These are phyloP conservation scores for Phoma herbarum DNA, from an alignment of 2,329 filamentous ascomycete species.

Conservation along the genomic window DNA sequence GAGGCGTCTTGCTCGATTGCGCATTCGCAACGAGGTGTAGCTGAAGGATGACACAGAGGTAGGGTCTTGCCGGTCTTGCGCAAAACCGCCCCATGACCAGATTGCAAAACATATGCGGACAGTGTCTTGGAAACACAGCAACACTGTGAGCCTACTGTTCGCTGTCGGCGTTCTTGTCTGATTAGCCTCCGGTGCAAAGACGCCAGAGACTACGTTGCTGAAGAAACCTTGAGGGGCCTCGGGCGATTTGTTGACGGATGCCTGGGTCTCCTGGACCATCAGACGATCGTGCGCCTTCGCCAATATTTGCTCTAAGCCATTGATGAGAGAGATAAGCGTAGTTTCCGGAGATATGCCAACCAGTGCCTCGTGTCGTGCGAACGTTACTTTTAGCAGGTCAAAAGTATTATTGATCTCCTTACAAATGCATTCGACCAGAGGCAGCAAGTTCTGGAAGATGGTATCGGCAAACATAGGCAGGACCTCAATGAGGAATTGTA, in stretches of 20 bases:
- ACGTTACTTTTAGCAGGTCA: slow-evolving; percentile 71
- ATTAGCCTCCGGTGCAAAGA: slow-evolving; percentile 80
- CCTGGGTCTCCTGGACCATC: slow-evolving; percentile 75
- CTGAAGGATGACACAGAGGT: slow-evolving; percentile 82
- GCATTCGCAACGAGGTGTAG: slow-evolving; percentile 89
- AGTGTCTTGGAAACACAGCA: slow-evolving; percentile 96
- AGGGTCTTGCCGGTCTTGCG: slow-evolving; percentile 68
- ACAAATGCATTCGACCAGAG: slow-evolving; percentile 89
- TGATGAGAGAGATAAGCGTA: slow-evolving; percentile 84
- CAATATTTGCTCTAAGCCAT: slow-evolving; percentile 89
- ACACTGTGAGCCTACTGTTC: slow-evolving; percentile 90
- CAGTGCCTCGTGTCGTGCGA: slow-evolving; percentile 53
- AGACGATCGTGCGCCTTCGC: slow-evolving; percentile 87
- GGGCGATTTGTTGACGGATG: slow-evolving; percentile 75
- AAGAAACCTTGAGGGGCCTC: slow-evolving; percentile 89
- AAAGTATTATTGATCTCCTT: slow-evolving; percentile 78
- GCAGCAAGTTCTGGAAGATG: slow-evolving; percentile 90
- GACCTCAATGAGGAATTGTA: slow-evolving; percentile 82
- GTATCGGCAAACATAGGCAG: slow-evolving; percentile 83
- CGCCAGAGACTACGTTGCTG: slow-evolving; percentile 91
- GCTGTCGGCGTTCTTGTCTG: slow-evolving; percentile 85
- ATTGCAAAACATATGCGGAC: slow-evolving; percentile 91
- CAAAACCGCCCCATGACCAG: slow-evolving; percentile 88
- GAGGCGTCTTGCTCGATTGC: slow-evolving; percentile 85
- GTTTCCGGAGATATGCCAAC: slow-evolving; percentile 66